Evolutionary conservation across 305 asterid species (phyloP), one percentile per base, ranked within the genome.

Genomic region (Petunia hybrid): DNA sequence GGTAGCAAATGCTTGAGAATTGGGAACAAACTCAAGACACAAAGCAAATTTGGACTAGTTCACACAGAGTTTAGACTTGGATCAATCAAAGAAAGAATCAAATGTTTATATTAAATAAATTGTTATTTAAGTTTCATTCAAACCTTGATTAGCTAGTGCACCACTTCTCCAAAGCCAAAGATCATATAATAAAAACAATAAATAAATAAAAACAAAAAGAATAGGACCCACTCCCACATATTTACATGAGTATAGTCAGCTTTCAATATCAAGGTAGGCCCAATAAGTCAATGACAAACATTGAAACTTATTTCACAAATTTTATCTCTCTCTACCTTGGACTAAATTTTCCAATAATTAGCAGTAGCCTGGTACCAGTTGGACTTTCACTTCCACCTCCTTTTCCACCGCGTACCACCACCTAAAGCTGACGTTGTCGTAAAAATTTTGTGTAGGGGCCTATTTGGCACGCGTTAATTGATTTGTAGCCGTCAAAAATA

Each of bases 201-300:
- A 5, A 0, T 14, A 22, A 8, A 14, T n/a, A 14, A n/a, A 43
- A 67, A 13, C 12, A 66, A 12, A 66, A 14, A 40, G 53, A 66
- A 31, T 31, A 1, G 79, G 79, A 74, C 79, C 79, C 79, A 38
- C 38, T 22, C 48, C 38, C 79, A 53, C 62, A 53, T 7, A 51
- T 74, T 9, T n/a, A 56, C 4, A 14, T 42, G 81, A 10, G 22
- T 42, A 51, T 16, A 81, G 81, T 86, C 69, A 87, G 83, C 89
- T 81, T 77, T 85, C 85, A 65, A 51, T 81, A 71, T 81, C 75
- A 85, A 76, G 85, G 36, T 13, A 84, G 77, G 42, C 83, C 86
- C 64, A 80, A 68, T 59, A 84, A 85, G 95, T 92, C 97, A 91
- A 91, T 87, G 90, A 61, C 83, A 80, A 81, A 81, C 81, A 84